Conservation (phyloP, 2,329 filamentous ascomycete species). For the Didymella arachidicola region DNA sequence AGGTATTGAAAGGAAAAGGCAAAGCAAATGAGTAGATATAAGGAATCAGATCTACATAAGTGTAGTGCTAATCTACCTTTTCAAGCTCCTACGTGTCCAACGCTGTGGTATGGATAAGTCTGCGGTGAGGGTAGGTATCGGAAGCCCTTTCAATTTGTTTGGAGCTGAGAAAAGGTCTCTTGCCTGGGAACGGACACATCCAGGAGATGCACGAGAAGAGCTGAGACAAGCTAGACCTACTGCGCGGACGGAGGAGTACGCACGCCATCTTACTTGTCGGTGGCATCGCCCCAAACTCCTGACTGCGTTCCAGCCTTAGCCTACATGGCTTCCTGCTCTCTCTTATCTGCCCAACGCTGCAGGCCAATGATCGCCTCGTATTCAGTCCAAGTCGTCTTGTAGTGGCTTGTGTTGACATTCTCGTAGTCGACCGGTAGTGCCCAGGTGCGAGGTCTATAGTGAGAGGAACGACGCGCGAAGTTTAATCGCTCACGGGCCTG, state of each 20-base stretch:
- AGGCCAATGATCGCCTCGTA: background rate
- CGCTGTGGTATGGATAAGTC: too few species aligned
- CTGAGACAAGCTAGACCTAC: background rate
- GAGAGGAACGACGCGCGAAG: background rate
- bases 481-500: background rate
- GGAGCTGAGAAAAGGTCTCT: background rate
- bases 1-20: constrained; percentile 4
- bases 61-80: background rate
- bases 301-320: background rate
- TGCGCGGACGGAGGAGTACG: background rate
- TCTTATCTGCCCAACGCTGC: background rate
- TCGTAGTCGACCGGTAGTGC: background rate
- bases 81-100: background rate
- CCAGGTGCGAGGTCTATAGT: background rate
- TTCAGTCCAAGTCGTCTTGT: background rate
- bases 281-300: background rate
- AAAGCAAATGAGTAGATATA: background rate
- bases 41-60: background rate
- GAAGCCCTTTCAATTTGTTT: background rate
- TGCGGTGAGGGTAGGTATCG: background rate
- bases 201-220: background rate
- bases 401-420: background rate
- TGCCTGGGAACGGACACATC: background rate
- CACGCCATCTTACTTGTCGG: background rate
- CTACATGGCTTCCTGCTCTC: background rate